Evolutionary conservation across 441 rosid genomes (phyloP).

Genomic region (California macrophylla): DNA sequence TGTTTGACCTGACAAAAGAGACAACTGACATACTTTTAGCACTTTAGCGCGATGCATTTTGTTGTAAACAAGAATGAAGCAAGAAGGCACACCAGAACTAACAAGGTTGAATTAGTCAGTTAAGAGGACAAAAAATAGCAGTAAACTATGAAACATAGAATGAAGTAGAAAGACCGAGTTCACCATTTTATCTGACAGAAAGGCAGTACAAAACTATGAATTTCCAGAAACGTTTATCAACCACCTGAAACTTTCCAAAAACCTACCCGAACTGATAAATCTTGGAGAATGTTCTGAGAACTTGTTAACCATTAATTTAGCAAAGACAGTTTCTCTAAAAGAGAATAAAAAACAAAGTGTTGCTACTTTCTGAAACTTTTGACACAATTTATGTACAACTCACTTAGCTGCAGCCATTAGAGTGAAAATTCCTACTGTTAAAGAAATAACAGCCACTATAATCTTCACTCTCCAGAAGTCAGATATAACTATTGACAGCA

Average conservation of each 20-base stretch:
- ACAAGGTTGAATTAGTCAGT: constrained; percentile 10
- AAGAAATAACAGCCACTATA: not conserved
- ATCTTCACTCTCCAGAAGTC: not conserved
- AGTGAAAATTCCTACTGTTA: not conserved
- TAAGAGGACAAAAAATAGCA: too few relatives aligned
- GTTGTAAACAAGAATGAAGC: not conserved
- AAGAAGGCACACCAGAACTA: constrained; percentile 12
- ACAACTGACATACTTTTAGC: constrained; percentile 23
- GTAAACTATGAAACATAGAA: not conserved
- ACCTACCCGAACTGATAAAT: not conserved
- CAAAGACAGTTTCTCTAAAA: not conserved
- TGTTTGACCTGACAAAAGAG: constrained; percentile 27
- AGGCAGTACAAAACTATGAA: not conserved
- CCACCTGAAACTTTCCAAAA: not conserved
- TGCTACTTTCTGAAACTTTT: not conserved
- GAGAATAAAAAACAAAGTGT: not conserved
- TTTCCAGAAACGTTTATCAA: not conserved
- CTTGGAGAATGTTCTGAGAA: not conserved
- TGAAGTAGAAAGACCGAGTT: not conserved
- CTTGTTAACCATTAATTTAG: not conserved
- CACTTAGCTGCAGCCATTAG: not conserved
- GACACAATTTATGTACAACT: not conserved
- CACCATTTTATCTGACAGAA: not conserved
- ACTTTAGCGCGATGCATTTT: not conserved
- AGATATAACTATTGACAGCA: not conserved